These are phyloP conservation scores for Moesziomyces antarcticus DNA, from an alignment of 1,284 basidiomycete species.

Conservation along the genomic window DNA sequence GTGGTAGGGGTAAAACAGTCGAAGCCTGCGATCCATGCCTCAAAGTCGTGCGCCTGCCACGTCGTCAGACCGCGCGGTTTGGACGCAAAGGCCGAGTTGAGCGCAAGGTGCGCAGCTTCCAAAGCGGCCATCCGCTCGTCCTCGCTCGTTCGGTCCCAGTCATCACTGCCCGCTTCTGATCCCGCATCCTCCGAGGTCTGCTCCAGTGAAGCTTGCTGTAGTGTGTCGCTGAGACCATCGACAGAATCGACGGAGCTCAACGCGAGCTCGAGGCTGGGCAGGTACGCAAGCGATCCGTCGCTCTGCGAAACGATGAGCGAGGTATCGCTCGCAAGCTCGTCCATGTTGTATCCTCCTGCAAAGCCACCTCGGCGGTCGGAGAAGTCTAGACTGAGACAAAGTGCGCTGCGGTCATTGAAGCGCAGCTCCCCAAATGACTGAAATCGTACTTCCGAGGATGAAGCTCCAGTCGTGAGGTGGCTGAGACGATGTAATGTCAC, in stretches of 20 bases:
- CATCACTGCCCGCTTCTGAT: slow-evolving; percentile 26
- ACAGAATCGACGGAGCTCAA: slow-evolving; percentile 3
- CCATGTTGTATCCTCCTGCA: slow-evolving; percentile 13
- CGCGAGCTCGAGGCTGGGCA: slow-evolving; percentile 40
- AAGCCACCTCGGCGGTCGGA: slow-evolving; percentile 46
- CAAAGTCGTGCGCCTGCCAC: slow-evolving; percentile 92
- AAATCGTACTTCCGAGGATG: slow-evolving; percentile 6
- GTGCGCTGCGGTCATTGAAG: slow-evolving; percentile 53
- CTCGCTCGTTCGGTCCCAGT: slow-evolving; percentile 32
- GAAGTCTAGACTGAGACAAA: slow-evolving; percentile 67
- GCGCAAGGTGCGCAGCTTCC: slow-evolving; percentile 6
- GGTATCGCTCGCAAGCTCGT: slow-evolving; percentile 11
- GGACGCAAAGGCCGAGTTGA: slow-evolving; percentile 20
- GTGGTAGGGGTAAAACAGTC: slow-evolving; percentile 76
- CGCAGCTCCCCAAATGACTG: slow-evolving; percentile 21
- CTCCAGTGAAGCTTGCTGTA: slow-evolving; percentile 6
- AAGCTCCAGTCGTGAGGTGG: neutral
- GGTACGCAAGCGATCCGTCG: slow-evolving; percentile 59
- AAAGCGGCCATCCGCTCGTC: slow-evolving; percentile 25
- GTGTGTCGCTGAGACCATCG: neutral
- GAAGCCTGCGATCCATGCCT: slow-evolving; percentile 94
- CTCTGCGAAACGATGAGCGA: slow-evolving; percentile 62
- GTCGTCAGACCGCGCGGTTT: slow-evolving; percentile 47
- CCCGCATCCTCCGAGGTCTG: slow-evolving; percentile 10
- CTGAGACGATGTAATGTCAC: slow-evolving; percentile 41